A percentile compares a stretch with the other conserved stretches of the same genome.
Conservation (phyloP, 2,329 filamentous ascomycete genomes). For the Chaetoscypha palmicola region DNA sequence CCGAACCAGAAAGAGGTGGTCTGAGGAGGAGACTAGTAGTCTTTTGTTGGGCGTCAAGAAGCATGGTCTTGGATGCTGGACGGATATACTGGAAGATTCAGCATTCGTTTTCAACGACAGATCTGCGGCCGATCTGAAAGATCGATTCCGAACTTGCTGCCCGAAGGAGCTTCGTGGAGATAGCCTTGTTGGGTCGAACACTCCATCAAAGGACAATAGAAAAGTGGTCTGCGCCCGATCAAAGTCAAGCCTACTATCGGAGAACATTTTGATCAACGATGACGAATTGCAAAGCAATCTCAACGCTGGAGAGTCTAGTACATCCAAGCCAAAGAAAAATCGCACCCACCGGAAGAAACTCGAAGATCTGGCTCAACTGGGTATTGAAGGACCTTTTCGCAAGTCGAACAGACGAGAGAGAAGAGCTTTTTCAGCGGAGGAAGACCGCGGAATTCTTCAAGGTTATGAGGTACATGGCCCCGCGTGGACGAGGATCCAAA, state of each 20-base stretch:
- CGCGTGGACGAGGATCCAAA: slow-evolving; percentile 59
- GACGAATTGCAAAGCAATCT: slow-evolving; percentile 14
- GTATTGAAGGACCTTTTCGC: slow-evolving; percentile 56
- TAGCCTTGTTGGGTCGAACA: slow-evolving; percentile 27
- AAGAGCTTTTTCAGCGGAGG: slow-evolving; percentile 54
- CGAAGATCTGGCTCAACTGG: slow-evolving; percentile 49
- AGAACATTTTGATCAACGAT: slow-evolving; percentile 43
- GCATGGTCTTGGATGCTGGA: slow-evolving; percentile 60
- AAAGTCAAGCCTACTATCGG: slow-evolving; percentile 45
- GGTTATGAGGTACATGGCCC: slow-evolving; percentile 55
- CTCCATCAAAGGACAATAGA: slow-evolving; percentile 8
- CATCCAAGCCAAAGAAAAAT: slow-evolving; percentile 41
- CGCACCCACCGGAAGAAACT: slow-evolving; percentile 49
- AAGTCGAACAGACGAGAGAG: slow-evolving; percentile 54
- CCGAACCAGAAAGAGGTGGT: slow-evolving; percentile 56
- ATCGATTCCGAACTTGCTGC: slow-evolving; percentile 60
- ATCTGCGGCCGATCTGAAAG: slow-evolving; percentile 56
- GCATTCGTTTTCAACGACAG: slow-evolving; percentile 55
- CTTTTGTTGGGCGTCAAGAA: slow-evolving; percentile 54
- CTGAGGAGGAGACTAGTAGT: slow-evolving; percentile 57
- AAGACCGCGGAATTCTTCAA: slow-evolving; percentile 54
- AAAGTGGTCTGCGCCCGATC: slow-evolving; percentile 27
- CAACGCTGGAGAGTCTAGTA: slow-evolving; percentile 24
- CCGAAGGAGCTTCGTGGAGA: slow-evolving; percentile 50
- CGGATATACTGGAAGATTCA: slow-evolving; percentile 53